These are phyloP conservation scores for Neurospora cerealis DNA, from an alignment of 495 filamentous ascomycete species.

Conservation along the genomic window DNA sequence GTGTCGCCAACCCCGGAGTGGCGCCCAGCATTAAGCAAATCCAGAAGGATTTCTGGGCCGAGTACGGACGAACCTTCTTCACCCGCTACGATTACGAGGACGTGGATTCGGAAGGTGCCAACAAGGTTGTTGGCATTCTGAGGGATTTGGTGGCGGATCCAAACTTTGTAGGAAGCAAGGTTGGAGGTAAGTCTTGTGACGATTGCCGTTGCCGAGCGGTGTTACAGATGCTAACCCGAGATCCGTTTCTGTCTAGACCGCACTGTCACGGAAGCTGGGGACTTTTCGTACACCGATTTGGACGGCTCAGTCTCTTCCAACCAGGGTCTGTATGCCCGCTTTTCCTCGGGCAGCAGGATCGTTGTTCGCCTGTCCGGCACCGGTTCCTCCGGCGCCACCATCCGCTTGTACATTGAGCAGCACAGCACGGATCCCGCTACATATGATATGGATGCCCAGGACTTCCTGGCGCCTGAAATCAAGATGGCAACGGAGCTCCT, in stretches of 20 bases:
- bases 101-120: slow-evolving; percentile 80
- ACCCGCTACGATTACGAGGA: slow-evolving; percentile 98
- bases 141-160: slow-evolving; percentile 56
- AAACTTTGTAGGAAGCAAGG: slow-evolving; percentile 68
- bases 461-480: slow-evolving; percentile 88
- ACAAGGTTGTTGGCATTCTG: slow-evolving; percentile 73
- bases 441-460: slow-evolving; percentile 72
- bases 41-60: slow-evolving; percentile 94
- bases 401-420: slow-evolving; percentile 93
- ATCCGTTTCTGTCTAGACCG: slow-evolving; percentile 33
- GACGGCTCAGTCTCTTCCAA: slow-evolving; percentile 92
- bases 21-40: slow-evolving; percentile 87
- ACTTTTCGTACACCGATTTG: slow-evolving; percentile 95
- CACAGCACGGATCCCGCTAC: slow-evolving; percentile 65
- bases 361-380: slow-evolving; percentile 92
- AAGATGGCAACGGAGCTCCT: slow-evolving; percentile 71
- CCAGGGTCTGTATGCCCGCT: slow-evolving; percentile 91
- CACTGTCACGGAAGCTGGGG: slow-evolving; percentile 79
- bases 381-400: slow-evolving; percentile 88
- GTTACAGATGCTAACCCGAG: slow-evolving; percentile 1
- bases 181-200: slow-evolving; percentile 45
- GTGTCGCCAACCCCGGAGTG: slow-evolving; percentile 62
- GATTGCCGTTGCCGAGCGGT: neutral
- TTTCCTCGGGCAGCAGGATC: slow-evolving; percentile 88
- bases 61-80: slow-evolving; percentile 96